These are phyloP conservation scores for Populus euphratica DNA, from an alignment of 345 rosid species.

Conservation along the genomic window DNA sequence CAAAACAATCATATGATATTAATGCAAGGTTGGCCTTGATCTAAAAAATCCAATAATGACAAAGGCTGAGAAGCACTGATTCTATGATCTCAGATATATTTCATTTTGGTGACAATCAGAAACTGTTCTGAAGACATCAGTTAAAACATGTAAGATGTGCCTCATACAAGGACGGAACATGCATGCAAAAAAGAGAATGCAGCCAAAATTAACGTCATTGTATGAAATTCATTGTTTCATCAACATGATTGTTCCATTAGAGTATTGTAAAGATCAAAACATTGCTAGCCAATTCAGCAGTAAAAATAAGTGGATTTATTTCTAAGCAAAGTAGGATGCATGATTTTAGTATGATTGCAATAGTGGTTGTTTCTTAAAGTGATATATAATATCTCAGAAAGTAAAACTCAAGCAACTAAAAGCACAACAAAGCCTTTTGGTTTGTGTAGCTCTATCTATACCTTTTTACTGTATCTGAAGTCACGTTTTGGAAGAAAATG, in stretches of 20 bases:
- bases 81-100: not conserved
- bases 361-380: not conserved
- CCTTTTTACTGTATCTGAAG: slow-evolving; percentile 84
- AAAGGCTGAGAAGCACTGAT: not conserved
- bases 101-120: not conserved
- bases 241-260: not conserved
- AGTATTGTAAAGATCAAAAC: not conserved
- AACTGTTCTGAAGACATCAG: not conserved
- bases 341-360: no score
- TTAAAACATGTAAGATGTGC: not conserved
- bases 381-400: not conserved
- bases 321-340: not conserved
- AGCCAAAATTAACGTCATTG: not conserved
- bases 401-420: not conserved
- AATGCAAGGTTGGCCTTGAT: not conserved
- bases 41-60: not conserved
- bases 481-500: slow-evolving; percentile 96
- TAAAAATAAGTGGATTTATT: not conserved
- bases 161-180: not conserved
- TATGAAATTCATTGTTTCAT: not conserved
- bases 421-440: not conserved
- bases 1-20: not conserved
- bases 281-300: not conserved
- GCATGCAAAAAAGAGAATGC: not conserved
- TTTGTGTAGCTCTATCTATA: slow-evolving; percentile 8